Evolutionary conservation across 352 stramenopile genomes (phyloP).

Genomic region (Pythium apleroticum): DNA sequence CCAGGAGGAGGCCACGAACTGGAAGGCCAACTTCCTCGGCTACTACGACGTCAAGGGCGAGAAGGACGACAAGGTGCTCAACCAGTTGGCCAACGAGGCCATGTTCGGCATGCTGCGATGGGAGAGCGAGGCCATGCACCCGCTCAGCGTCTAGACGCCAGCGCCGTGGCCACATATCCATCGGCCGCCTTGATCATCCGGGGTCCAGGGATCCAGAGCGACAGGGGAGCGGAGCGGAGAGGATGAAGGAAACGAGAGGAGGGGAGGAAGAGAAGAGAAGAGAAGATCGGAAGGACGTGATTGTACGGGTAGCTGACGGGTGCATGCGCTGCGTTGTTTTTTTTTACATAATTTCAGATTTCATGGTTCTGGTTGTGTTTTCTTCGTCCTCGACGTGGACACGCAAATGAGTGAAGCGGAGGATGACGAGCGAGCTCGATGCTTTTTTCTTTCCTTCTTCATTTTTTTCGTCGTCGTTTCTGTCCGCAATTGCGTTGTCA

Average conservation of each 20-base stretch:
- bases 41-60: constrained; percentile 86
- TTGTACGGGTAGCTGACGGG: not conserved
- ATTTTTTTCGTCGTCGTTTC: not conserved
- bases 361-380: constrained; percentile 1
- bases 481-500: not conserved
- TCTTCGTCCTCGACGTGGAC: not conserved
- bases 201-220: not conserved
- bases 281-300: not conserved
- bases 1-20: constrained; percentile 59
- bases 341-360: constrained; percentile 3
- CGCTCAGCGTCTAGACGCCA: constrained; percentile 56
- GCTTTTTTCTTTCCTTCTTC: not conserved
- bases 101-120: constrained; percentile 87
- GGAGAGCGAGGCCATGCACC: constrained; percentile 85
- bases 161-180: not conserved
- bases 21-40: constrained; percentile 79
- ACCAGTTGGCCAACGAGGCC: constrained; percentile 79
- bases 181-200: not conserved
- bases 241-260: not conserved
- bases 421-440: not conserved
- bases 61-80: constrained; percentile 82
- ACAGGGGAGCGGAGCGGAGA: not conserved
- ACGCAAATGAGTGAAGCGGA: not conserved
- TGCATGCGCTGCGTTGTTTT: constrained; percentile 1
- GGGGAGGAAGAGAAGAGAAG: not conserved